phyloP scores from a whole-genome alignment of 257 asterid species.

The Nicotiana benthamiana region DNA sequence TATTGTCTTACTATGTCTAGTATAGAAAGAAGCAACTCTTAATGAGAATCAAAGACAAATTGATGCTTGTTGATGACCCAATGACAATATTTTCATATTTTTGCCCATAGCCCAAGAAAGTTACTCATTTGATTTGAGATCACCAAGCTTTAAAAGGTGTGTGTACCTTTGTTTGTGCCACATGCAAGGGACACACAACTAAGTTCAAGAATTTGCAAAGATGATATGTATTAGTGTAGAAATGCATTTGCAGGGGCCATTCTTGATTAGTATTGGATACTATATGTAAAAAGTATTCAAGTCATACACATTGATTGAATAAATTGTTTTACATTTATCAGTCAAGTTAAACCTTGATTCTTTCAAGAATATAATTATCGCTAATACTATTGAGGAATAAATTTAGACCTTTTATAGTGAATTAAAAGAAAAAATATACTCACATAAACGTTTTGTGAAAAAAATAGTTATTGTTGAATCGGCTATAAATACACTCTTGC shows the following conservation, averaged over 20 bases:
- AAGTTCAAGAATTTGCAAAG: not conserved
- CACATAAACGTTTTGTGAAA: too few relatives aligned
- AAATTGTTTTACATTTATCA: too few relatives aligned
- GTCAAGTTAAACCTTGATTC: too few relatives aligned
- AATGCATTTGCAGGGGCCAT: not conserved
- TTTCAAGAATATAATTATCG: too few relatives aligned
- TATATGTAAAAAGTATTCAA: too few relatives aligned
- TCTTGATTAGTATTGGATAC: not conserved
- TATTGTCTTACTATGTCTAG: not conserved
- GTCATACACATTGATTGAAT: too few relatives aligned
- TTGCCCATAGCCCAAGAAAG: not conserved
- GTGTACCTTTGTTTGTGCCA: not conserved
- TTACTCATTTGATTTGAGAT: not conserved
- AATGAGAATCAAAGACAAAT: not conserved
- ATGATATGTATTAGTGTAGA: not conserved
- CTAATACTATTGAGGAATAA: too few relatives aligned
- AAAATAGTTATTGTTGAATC: too few relatives aligned
- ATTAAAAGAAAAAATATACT: too few relatives aligned
- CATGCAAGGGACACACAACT: not conserved
- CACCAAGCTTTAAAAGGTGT: not conserved
- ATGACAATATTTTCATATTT: not conserved
- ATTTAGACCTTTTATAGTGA: too few relatives aligned
- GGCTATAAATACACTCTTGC: too few relatives aligned
- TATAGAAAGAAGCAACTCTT: not conserved
- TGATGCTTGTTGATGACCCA: constrained; percentile 7